Conservation (phyloP, 129 eudicot species). For the Oenanthe sinensis region DNA sequence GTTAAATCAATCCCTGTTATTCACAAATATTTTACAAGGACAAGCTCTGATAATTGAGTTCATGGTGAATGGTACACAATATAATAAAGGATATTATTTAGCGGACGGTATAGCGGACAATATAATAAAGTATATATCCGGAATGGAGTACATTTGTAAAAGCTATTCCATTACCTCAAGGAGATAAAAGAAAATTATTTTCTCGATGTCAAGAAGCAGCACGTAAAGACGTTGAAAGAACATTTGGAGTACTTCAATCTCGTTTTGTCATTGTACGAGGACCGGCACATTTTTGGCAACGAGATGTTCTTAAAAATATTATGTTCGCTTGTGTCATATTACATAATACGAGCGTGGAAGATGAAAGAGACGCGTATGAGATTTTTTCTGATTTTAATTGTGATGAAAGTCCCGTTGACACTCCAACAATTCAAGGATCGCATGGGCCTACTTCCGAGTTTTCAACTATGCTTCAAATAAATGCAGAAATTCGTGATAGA, state of each 20-base stretch:
- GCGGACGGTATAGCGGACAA: no score
- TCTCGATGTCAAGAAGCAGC: constrained; percentile 4
- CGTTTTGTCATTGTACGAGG: constrained; percentile 16
- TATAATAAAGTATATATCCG: no score
- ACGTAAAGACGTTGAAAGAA: constrained; percentile 14
- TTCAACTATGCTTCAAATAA: no score
- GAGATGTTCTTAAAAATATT: background rate
- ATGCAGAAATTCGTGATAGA: no score
- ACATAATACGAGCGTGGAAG: constrained; percentile 22
- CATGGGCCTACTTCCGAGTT: no score
- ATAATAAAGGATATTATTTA: no score
- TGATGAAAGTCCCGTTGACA: background rate
- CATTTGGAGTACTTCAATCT: constrained; percentile 15
- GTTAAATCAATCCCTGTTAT: no score
- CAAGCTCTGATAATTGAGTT: no score
- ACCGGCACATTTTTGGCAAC: constrained; percentile 11
- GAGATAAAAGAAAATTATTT: background rate
- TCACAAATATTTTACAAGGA: no score
- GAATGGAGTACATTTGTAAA: background rate
- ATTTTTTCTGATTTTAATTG: no score
- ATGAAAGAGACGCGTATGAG: constrained; percentile 15
- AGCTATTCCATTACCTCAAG: background rate
- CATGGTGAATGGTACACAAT: no score
- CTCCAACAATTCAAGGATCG: no score
- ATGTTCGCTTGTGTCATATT: constrained; percentile 17